Conservation (phyloP, 805 yeast genomes). For the Pichia nanzhaoensis region DNA sequence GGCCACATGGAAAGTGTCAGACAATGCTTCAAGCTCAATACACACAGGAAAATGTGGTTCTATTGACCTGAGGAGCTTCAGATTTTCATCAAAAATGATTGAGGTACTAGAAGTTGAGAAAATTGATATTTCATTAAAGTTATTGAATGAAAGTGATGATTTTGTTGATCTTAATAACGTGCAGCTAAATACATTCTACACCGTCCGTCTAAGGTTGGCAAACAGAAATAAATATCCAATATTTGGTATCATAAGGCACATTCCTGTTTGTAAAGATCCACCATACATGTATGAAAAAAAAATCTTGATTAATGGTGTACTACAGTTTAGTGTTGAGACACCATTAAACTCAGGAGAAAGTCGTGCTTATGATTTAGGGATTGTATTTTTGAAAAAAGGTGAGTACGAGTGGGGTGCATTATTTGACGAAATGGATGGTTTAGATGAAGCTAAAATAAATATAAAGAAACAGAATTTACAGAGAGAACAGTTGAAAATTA, state of each 20-base stretch:
- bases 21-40: conserved; percentile 23
- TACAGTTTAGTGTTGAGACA: conserved; percentile 47
- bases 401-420: conserved; percentile 75
- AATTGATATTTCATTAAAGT: conserved; percentile 36
- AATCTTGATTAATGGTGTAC: conserved; percentile 64
- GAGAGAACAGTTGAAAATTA: conserved; percentile 32
- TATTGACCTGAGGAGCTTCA: conserved; percentile 60
- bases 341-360: conserved; percentile 38
- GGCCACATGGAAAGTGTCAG: conserved; percentile 57
- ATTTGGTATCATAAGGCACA: conserved; percentile 54
- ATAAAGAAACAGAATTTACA: conserved; percentile 32
- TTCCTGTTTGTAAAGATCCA: conserved; percentile 37
- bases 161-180: conserved; percentile 24
- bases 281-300: conserved; percentile 41
- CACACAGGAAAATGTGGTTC: conserved; percentile 40
- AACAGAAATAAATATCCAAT: conserved; percentile 41
- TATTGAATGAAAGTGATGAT: conserved; percentile 17
- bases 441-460: conserved; percentile 17
- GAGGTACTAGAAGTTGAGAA: conserved; percentile 44
- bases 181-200: conserved; percentile 43
- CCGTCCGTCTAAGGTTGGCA: conserved; percentile 40
- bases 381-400: conserved; percentile 67
- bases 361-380: conserved; percentile 41
- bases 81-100: conserved; percentile 57
- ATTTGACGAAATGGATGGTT: conserved; percentile 39